Base-by-base conservation (phyloP, 805 yeast species). In the Hanseniaspora thailandica region DNA sequence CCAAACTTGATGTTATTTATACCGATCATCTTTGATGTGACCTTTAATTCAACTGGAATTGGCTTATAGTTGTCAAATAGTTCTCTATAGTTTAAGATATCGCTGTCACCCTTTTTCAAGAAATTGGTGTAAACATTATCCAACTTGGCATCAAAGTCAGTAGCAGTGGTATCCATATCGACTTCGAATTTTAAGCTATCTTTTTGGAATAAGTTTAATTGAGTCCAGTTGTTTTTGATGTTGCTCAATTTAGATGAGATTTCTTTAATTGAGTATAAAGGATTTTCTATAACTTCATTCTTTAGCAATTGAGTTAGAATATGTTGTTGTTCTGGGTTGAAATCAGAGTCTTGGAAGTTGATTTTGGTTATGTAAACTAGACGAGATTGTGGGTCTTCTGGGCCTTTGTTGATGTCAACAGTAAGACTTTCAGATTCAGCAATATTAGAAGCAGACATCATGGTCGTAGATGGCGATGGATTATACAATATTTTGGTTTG, bases 21-120 rank as follows among this genome's bases (percentile, higher is more conserved):
- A 8, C 25, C 28, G n/a, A 31, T 39, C 33, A 48, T n/a, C 13
- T 23, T 41, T 3, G 52, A 48, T 19, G 35, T 40, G 6, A 48
- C 25, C 15, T 48, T 41, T 26, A 48, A n/a, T 22, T 40, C 52
- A 41, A 48, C 52, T 22, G 52, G 52, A 25, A 48, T 48, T 5
- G 52, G 52, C 34, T 41, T 48, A 17, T 41, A 23, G 26, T 25
- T 31, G 26, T 40, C 31, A 34, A 48, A 48, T 15, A 40, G 36
- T 13, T 48, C 52, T 17, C 33, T 40, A 15, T 40, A 44, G 36
- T 48, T 41, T n/a, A 48, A 25, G 6, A 22, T 10, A 17, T 48
- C 52, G 6, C 25, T 17, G 15, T 48, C 40, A 10, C 25, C 40
- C 7, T 33, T 30, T 4, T 25, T 38, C 20, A 48, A 19, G 28